These are phyloP conservation scores for Xenoacremonium recifei DNA, from an alignment of 2,329 filamentous ascomycete genomes.

Conservation along the genomic window DNA sequence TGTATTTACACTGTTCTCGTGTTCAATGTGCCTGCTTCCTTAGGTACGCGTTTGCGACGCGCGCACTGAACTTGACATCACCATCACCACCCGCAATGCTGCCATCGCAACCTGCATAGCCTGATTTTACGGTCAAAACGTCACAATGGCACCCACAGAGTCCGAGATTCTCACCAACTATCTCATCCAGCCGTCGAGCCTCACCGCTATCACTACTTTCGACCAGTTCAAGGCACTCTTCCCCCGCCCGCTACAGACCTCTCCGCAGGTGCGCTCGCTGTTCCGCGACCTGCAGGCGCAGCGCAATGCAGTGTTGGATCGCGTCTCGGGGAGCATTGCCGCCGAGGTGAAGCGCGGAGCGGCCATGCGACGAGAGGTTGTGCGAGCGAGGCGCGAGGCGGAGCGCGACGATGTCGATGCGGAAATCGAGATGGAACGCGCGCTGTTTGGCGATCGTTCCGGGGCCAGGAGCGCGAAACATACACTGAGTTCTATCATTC, in stretches of 20 bases:
- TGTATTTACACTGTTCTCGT: too few species aligned
- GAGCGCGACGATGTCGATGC: constrained; percentile 58
- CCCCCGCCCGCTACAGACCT: constrained; percentile 63
- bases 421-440: constrained; percentile 61
- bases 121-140: too few species aligned
- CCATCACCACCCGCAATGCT: too few species aligned
- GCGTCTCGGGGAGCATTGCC: constrained; percentile 63
- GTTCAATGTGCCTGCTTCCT: too few species aligned
- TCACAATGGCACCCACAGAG: constrained; percentile 70
- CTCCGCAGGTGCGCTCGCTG: constrained; percentile 65
- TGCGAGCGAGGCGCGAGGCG: constrained; percentile 50
- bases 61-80: too few species aligned
- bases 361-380: constrained; percentile 56
- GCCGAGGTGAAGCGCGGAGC: constrained; percentile 62
- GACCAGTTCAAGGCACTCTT: constrained; percentile 76
- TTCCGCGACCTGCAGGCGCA: constrained; percentile 80
- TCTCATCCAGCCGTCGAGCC: constrained; percentile 71
- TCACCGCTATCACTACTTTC: constrained; percentile 71
- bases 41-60: too few species aligned
- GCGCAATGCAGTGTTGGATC: constrained; percentile 66
- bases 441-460: constrained; percentile 53
- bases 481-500: constrained; percentile 62
- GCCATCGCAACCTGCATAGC: too few species aligned
- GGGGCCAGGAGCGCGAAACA: constrained; percentile 53
- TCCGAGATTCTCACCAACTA: constrained; percentile 73